Base-by-base conservation (phyloP, 2,329 filamentous ascomycete species). In the Trichophyton simii region DNA sequence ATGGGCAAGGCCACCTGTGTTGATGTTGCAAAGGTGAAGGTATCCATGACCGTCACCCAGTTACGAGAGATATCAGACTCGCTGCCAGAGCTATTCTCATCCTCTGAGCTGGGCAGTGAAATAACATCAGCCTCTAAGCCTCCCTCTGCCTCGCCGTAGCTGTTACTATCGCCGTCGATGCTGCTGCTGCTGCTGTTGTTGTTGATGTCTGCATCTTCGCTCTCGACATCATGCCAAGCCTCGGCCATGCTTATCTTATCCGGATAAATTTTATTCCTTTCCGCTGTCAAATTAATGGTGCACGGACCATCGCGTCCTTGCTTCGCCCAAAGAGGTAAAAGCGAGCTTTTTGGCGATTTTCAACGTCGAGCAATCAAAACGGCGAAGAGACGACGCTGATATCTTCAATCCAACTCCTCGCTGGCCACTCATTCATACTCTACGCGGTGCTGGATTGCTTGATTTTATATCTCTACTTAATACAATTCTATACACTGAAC, bases 21-120 rank as follows among this genome's bases (percentile, higher is more conserved):
- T 63, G 94, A 96, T 70, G 86, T 89, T 67, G 90, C 91, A 78
- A 97, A 97, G 34, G 91, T 95, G 76, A 96, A 96, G 59, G 91
- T 87, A 76, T 99, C 94, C 90, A 55, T 65, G 22, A 63, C 55
- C 7, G 60, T 57, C 42, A 62, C 60, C 60, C 62, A 62, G 41
- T 42, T 58, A 48, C 41, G 31, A 36, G 58, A 46, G 46, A 50
- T 54, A 46, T 60, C 41, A 44, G 25, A 60, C 13, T 61, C 13
- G 9, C 25, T 28, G 57, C 52, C 36, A 4, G 42, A 59, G 22
- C 59, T 18, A 1, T 34, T 31, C 48, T 58, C 62, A 62, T 64
- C 25, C 9, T 60, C 54, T 6, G 48, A 55, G 22, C 50, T 20
- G 41, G 31, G 52, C 28, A 55, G 13, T 18, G 15, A 55, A 31